Evolutionary conservation across 2,329 filamentous ascomycete genomes (phyloP).

Genomic region (Neocucurbitaria cava): DNA sequence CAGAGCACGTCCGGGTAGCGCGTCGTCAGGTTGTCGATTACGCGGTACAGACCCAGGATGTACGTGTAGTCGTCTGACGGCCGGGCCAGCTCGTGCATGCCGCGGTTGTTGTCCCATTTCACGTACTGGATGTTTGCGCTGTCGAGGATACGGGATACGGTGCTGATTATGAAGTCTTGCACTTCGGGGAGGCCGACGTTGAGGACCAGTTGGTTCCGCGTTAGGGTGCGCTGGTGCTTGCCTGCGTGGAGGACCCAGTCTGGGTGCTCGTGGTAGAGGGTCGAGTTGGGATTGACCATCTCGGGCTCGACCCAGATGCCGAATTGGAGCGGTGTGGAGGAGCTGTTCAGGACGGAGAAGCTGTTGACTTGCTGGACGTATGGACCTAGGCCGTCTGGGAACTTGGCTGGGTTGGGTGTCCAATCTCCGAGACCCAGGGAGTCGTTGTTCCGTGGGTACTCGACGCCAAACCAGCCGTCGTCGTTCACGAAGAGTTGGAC

Average conservation of each 20-base stretch:
- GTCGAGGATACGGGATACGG: conserved; percentile 62
- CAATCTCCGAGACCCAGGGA: conserved; percentile 68
- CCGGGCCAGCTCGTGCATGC: conserved; percentile 65
- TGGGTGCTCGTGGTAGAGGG: conserved; percentile 66
- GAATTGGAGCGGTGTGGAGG: conserved; percentile 61
- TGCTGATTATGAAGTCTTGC: conserved; percentile 67
- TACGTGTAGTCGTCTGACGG: conserved; percentile 65
- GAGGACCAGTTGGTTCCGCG: conserved; percentile 66
- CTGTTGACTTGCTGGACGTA: conserved; percentile 61
- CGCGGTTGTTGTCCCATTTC: conserved; percentile 74
- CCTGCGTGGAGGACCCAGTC: conserved; percentile 69
- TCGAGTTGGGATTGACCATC: conserved; percentile 70
- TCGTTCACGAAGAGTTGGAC: conserved; percentile 70
- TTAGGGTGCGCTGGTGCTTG: conserved; percentile 62
- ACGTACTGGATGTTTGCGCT: conserved; percentile 65
- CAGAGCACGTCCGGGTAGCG: conserved; percentile 68
- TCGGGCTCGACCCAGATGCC: conserved; percentile 73
- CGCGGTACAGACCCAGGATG: conserved; percentile 69
- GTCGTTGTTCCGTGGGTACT: conserved; percentile 66
- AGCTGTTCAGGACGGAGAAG: conserved; percentile 57
- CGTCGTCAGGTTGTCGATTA: conserved; percentile 66
- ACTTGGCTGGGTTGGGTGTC: conserved; percentile 64
- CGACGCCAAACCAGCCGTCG: conserved; percentile 72
- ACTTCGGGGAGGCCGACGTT: conserved; percentile 68
- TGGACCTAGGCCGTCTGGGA: conserved; percentile 63